Conservation (phyloP, 345 rosid genomes). For the Rhodamnia argentea region DNA sequence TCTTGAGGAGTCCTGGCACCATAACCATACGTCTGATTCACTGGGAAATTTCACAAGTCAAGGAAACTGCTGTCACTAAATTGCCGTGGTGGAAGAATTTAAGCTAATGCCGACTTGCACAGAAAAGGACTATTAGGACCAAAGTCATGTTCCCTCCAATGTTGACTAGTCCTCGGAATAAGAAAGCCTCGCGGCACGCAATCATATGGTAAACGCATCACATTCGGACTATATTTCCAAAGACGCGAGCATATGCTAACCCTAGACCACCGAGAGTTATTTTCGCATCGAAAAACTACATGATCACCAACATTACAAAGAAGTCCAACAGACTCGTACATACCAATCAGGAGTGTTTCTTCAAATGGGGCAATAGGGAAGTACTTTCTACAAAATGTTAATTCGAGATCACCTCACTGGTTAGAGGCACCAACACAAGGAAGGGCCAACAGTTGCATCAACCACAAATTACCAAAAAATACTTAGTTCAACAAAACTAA, state of each 20-base stretch:
- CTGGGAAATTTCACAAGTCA: conserved; percentile 50
- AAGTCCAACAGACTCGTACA: not conserved
- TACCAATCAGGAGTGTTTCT: not conserved
- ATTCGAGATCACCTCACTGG: not conserved
- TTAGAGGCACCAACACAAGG: not conserved
- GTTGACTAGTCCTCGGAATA: not conserved
- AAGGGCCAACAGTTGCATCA: not conserved
- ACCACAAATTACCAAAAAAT: not conserved
- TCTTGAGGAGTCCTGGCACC: conserved; percentile 46
- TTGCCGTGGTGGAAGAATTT: conserved; percentile 40
- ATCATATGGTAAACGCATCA: not conserved
- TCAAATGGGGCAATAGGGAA: not conserved
- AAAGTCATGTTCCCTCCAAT: not conserved
- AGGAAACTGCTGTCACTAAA: conserved; percentile 20
- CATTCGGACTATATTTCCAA: not conserved
- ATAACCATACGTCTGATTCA: conserved; percentile 23
- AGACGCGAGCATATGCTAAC: not conserved
- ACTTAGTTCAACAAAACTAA: not conserved
- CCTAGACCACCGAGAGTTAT: not conserved
- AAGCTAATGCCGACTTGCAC: not conserved
- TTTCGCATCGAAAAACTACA: not conserved
- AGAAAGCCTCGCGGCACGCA: not conserved
- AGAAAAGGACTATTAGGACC: not conserved
- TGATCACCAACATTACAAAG: not conserved
- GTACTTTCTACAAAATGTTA: not conserved